These are phyloP conservation scores for Penicillium parvum DNA, from an alignment of 495 filamentous ascomycete genomes.

Conservation along the genomic window DNA sequence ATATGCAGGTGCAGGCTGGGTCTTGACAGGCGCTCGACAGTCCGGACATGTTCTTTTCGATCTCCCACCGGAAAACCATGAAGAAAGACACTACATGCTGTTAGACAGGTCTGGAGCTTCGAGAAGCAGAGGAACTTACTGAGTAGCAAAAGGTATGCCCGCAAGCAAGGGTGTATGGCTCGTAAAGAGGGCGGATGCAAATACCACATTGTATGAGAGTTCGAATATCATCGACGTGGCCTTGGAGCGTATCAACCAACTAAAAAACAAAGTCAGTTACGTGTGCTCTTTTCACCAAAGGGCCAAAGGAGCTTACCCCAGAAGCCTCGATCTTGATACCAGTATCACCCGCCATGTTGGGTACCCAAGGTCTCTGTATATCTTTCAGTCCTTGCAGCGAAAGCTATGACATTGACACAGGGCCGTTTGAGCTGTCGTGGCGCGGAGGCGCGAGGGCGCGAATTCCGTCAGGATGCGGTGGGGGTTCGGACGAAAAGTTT, in stretches of 20 bases:
- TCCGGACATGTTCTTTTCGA: slow-evolving; percentile 68
- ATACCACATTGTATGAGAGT: slow-evolving; percentile 60
- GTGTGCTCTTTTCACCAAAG: neutral
- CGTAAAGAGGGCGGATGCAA: slow-evolving; percentile 65
- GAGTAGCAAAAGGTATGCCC: slow-evolving; percentile 75
- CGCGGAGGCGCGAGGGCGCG: slow-evolving; percentile 19
- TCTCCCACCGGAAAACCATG: slow-evolving; percentile 59
- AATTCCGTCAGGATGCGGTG: slow-evolving; percentile 15
- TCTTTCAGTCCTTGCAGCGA: slow-evolving; percentile 1
- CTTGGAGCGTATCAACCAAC: slow-evolving; percentile 46
- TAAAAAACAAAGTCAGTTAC: slow-evolving; percentile 21
- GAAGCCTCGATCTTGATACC: slow-evolving; percentile 22
- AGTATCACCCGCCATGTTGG: slow-evolving; percentile 17
- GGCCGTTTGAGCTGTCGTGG: slow-evolving; percentile 8
- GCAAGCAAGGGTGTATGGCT: slow-evolving; percentile 67
- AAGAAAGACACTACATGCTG: slow-evolving; percentile 53
- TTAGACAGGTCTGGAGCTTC: slow-evolving; percentile 11
- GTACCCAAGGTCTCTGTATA: neutral
- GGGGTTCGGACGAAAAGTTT: slow-evolving; percentile 18
- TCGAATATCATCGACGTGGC: slow-evolving; percentile 48
- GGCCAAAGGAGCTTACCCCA: slow-evolving; percentile 26
- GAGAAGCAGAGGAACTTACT: slow-evolving; percentile 31
- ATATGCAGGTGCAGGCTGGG: slow-evolving; percentile 65
- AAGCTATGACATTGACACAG: slow-evolving; percentile 5
- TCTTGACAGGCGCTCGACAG: slow-evolving; percentile 56